Evolutionary conservation across 2,329 filamentous ascomycete species (phyloP).

Genomic region (Colletotrichum tamarilloi): DNA sequence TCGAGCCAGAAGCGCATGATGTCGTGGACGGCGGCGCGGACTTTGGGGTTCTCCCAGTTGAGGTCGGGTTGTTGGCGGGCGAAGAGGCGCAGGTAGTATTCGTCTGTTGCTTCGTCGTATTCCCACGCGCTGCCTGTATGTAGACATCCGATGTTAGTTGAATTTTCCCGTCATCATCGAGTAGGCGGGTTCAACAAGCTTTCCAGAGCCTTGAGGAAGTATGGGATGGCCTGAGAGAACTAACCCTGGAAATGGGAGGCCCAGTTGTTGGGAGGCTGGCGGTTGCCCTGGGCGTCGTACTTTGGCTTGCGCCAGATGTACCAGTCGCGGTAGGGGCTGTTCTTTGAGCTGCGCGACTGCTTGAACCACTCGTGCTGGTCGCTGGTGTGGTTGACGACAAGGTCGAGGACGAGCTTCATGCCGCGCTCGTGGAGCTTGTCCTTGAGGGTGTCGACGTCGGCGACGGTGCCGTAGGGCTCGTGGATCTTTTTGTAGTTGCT

Average conservation of each 20-base stretch:
- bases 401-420: constrained; percentile 78
- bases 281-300: constrained; percentile 65
- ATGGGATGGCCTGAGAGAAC: not conserved
- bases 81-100: constrained; percentile 76
- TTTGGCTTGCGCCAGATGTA: constrained; percentile 74
- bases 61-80: constrained; percentile 78
- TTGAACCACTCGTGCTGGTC: constrained; percentile 69
- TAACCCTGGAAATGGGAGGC: constrained; percentile 51
- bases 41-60: constrained; percentile 78
- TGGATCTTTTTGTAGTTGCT: constrained; percentile 76
- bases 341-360: constrained; percentile 63
- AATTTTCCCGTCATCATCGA: fast-evolving
- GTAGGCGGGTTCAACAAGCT: too few species aligned
- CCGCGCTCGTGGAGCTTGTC: constrained; percentile 68
- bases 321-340: constrained; percentile 68
- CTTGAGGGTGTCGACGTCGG: constrained; percentile 74
- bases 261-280: constrained; percentile 72
- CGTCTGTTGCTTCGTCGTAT: constrained; percentile 59
- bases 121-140: constrained; percentile 56
- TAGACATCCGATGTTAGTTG: not conserved
- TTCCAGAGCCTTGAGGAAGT: too few species aligned
- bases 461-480: constrained; percentile 73
- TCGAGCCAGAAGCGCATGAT: constrained; percentile 81
- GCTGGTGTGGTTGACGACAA: constrained; percentile 79
- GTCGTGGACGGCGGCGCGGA: constrained; percentile 74